These are phyloP conservation scores for Rhodotorula sp. DNA, from an alignment of 1,284 basidiomycete genomes.

Conservation along the genomic window DNA sequence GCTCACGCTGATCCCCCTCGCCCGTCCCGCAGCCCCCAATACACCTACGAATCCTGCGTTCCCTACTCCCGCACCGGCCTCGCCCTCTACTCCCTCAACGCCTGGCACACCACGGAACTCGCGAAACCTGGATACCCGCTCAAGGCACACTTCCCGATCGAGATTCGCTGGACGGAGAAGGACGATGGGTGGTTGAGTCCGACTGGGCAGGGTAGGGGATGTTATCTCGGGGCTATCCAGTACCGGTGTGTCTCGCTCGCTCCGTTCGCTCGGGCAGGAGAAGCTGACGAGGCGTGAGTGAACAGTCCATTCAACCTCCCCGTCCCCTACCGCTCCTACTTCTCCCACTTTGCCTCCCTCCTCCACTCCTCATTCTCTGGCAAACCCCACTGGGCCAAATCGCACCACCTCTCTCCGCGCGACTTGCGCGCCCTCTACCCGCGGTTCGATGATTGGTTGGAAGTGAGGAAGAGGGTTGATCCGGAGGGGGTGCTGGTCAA, in stretches of 20 bases:
- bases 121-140: conserved; percentile 62
- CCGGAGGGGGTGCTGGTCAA: conserved; percentile 70
- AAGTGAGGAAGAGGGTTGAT: conserved; percentile 70
- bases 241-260: conserved; percentile 67
- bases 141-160: conserved; percentile 87
- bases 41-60: conserved; percentile 51
- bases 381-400: conserved; percentile 96
- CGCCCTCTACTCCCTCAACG: conserved; percentile 70
- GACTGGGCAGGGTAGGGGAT: conserved; percentile 72
- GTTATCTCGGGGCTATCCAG: conserved; percentile 94
- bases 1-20: neutral
- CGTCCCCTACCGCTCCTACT: conserved; percentile 81
- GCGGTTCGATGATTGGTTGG: conserved; percentile 74
- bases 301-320: conserved; percentile 86
- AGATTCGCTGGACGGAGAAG: conserved; percentile 81
- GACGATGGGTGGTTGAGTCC: conserved; percentile 96
- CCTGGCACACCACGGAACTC: conserved; percentile 72
- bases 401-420: conserved; percentile 71
- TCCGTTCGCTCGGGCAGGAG: neutral
- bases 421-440: conserved; percentile 73
- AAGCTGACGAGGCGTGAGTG: no score
- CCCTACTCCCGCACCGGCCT: conserved; percentile 52
- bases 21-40: conserved; percentile 40
- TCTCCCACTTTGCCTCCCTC: conserved; percentile 75
- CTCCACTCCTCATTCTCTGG: conserved; percentile 67